Evolutionary conservation across 2,329 filamentous ascomycete species (phyloP).

Genomic region (Colletotrichum brevisporum): DNA sequence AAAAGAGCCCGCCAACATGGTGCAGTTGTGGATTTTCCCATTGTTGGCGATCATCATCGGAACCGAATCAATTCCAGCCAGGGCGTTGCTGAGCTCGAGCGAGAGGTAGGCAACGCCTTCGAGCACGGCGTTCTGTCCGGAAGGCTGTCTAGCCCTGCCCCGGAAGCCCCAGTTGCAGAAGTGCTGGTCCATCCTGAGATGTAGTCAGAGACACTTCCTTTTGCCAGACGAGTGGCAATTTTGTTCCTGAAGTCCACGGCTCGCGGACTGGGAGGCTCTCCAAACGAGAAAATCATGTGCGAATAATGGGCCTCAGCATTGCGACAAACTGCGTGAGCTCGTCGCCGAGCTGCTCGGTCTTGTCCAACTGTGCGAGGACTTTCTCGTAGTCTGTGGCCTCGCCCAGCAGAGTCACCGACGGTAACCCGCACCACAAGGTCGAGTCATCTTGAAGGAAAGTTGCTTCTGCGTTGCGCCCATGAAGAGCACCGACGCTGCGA

Average conservation of each 20-base stretch:
- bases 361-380: slow-evolving; percentile 52
- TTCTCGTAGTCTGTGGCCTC: slow-evolving; percentile 59
- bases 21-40: background rate
- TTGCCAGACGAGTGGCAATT: slow-evolving; percentile 9
- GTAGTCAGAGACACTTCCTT: background rate
- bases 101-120: slow-evolving; percentile 2
- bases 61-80: background rate
- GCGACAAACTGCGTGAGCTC: slow-evolving; percentile 51
- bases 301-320: slow-evolving; percentile 55
- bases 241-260: slow-evolving; percentile 55
- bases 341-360: slow-evolving; percentile 52
- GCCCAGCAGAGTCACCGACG: slow-evolving; percentile 66
- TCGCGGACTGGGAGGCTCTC: slow-evolving; percentile 44
- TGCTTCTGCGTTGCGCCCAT: slow-evolving; percentile 67
- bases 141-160: background rate
- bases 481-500: slow-evolving; percentile 61
- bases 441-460: slow-evolving; percentile 53
- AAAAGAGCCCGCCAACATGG: slow-evolving; percentile 1
- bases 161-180: background rate
- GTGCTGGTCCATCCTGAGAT: background rate
- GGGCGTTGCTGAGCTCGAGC: background rate
- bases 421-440: slow-evolving; percentile 60
- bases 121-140: background rate
- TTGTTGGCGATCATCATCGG: background rate
- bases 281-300: slow-evolving; percentile 56